Conservation (phyloP, 345 rosid species). For the Hypericum perforatum region DNA sequence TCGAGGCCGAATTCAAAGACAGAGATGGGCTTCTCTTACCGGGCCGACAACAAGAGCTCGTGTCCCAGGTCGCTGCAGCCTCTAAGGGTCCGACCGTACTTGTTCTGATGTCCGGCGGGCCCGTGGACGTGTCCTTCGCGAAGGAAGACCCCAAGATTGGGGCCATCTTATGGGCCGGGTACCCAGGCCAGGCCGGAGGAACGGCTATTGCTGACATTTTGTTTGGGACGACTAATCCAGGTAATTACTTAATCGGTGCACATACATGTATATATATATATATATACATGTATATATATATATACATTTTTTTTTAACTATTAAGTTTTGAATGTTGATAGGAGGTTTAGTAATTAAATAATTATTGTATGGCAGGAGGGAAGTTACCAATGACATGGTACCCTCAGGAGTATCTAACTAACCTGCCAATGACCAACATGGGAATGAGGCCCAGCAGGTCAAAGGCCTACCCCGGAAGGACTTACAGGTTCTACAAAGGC, state of each 20-base stretch:
- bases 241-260: constrained; percentile 4
- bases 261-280: no score
- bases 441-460: constrained; percentile 17
- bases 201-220: constrained; percentile 21
- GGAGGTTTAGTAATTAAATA: neutral
- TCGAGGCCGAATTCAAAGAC: constrained; percentile 22
- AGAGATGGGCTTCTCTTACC: constrained; percentile 20
- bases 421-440: constrained; percentile 26
- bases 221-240: constrained; percentile 22
- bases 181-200: constrained; percentile 26
- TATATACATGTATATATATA: no score
- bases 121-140: constrained; percentile 18
- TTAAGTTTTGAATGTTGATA: neutral
- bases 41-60: constrained; percentile 22
- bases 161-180: constrained; percentile 23
- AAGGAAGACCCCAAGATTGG: constrained; percentile 13
- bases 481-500: constrained; percentile 61
- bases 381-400: constrained; percentile 30
- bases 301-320: neutral
- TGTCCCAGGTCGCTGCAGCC: constrained; percentile 14
- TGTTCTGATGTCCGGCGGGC: constrained; percentile 27
- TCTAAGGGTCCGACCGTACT: constrained; percentile 18
- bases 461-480: constrained; percentile 19
- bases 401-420: constrained; percentile 20
- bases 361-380: constrained; percentile 11